Conservation (phyloP, 441 rosid genomes). For the Gossypium gossypioides region DNA sequence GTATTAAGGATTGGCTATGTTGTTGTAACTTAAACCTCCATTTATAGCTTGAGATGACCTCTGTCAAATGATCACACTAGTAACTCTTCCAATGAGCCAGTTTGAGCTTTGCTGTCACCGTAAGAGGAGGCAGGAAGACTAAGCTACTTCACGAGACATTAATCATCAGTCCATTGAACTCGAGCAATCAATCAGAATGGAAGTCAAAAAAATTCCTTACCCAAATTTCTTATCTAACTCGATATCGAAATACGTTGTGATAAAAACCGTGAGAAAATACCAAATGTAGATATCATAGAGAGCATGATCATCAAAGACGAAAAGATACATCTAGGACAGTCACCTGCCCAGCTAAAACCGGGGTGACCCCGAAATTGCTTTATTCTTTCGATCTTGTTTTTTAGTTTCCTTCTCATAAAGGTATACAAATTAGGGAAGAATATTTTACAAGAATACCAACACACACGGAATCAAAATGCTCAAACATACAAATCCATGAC, state of each 20-base stretch:
- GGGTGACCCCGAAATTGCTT: not conserved
- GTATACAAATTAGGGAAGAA: slow-evolving; percentile 11
- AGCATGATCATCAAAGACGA: not conserved
- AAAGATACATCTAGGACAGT: not conserved
- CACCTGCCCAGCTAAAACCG: not conserved
- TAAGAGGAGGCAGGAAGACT: too few species aligned
- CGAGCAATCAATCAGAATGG: too few species aligned
- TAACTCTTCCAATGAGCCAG: not conserved
- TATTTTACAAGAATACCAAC: slow-evolving; percentile 21
- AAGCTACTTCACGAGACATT: too few species aligned
- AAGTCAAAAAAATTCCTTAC: too few species aligned
- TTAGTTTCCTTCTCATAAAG: slow-evolving; percentile 6
- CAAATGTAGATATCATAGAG: too few species aligned
- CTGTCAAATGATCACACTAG: not conserved
- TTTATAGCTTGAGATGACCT: not conserved
- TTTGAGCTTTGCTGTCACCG: not conserved
- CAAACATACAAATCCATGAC: not conserved
- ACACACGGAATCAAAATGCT: not conserved
- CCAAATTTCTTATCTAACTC: too few species aligned
- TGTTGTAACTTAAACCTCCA: not conserved
- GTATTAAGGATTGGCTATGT: not conserved
- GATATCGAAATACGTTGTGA: too few species aligned
- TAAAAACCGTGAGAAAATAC: too few species aligned
- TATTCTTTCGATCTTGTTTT: not conserved
- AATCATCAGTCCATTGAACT: too few species aligned